Evolutionary conservation across 345 rosid genomes (phyloP).

Genomic region (Bruguiera parviflora): DNA sequence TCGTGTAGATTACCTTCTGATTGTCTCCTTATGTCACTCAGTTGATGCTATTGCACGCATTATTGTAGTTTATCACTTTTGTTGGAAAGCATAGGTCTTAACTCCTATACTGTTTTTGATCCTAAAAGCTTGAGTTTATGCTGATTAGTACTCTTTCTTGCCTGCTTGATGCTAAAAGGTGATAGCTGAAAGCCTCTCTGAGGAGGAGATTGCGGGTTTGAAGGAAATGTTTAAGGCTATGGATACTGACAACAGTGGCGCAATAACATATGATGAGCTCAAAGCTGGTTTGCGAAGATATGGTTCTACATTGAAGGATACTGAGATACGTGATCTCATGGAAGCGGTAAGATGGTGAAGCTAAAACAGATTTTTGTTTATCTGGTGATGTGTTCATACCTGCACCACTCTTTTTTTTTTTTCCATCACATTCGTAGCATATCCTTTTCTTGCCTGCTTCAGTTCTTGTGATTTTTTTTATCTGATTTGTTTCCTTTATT

Average conservation of each 20-base stretch:
- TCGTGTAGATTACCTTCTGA: background rate
- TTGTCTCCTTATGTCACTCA: conserved; percentile 1
- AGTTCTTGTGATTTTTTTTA: no score
- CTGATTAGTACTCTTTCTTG: conserved; percentile 5
- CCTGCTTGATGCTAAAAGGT: conserved; percentile 50
- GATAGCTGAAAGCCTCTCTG: conserved; percentile 96
- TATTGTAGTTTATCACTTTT: background rate
- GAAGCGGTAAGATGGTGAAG: conserved; percentile 64
- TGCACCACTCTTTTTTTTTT: background rate
- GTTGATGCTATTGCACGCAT: background rate
- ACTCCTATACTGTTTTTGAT: background rate
- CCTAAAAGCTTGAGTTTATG: background rate
- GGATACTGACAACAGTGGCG: conserved; percentile 98
- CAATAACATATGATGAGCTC: conserved; percentile 94
- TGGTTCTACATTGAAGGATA: conserved; percentile 92
- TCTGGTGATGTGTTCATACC: background rate
- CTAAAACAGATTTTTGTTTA: background rate
- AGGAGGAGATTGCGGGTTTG: conserved; percentile 97
- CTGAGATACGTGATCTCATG: conserved; percentile 97
- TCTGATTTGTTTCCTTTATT: no score
- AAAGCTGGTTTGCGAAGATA: conserved; percentile 94
- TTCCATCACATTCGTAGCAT: background rate
- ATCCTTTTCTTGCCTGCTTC: background rate
- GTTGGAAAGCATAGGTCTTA: conserved; percentile 6
- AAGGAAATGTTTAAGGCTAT: conserved; percentile 88